These are phyloP conservation scores for Stagonosporopsis cucurbitacearum DNA, from an alignment of 2,329 filamentous ascomycete species.

Conservation along the genomic window DNA sequence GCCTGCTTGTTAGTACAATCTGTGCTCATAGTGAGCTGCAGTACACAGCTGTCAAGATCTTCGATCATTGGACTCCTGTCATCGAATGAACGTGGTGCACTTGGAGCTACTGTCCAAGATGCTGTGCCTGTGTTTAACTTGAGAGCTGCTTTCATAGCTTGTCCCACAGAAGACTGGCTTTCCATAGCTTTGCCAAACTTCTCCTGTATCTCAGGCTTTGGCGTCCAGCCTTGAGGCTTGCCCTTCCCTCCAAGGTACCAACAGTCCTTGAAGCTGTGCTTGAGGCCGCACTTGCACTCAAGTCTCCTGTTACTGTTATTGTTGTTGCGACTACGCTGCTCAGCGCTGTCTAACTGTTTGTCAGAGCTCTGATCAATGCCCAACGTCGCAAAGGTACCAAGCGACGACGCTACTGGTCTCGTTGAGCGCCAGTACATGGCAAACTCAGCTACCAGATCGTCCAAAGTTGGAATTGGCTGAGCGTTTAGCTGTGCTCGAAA, in stretches of 20 bases:
- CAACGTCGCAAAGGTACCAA: slow-evolving; percentile 7
- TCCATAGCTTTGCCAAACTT: slow-evolving; percentile 4
- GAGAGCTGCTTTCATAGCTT: too few relatives aligned
- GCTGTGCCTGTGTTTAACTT: too few relatives aligned
- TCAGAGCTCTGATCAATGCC: slow-evolving; percentile 4
- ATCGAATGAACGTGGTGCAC: not conserved
- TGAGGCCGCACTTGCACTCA: too few relatives aligned
- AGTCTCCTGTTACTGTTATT: too few relatives aligned
- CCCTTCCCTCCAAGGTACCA: not conserved
- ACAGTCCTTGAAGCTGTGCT: too few relatives aligned
- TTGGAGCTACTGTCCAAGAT: too few relatives aligned
- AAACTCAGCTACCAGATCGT: slow-evolving; percentile 9
- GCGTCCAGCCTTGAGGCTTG: slow-evolving; percentile 6
- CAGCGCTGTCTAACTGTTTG: not conserved
- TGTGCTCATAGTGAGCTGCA: slow-evolving; percentile 7
- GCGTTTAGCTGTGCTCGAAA: not conserved
- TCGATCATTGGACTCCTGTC: slow-evolving; percentile 1
- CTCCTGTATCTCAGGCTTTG: slow-evolving; percentile 6
- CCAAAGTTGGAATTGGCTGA: not conserved
- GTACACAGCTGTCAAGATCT: not conserved
- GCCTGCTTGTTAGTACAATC: slow-evolving; percentile 5
- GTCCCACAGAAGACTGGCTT: not conserved
- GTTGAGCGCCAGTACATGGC: slow-evolving; percentile 6
- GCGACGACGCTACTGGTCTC: slow-evolving; percentile 4
- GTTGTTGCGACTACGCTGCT: too few relatives aligned